Percentiles rank a stretch among this genome's conserved stretches.
Evolutionary conservation across 768 basidiomycete species (phyloP).

Genomic region (Suillus alpinus): DNA sequence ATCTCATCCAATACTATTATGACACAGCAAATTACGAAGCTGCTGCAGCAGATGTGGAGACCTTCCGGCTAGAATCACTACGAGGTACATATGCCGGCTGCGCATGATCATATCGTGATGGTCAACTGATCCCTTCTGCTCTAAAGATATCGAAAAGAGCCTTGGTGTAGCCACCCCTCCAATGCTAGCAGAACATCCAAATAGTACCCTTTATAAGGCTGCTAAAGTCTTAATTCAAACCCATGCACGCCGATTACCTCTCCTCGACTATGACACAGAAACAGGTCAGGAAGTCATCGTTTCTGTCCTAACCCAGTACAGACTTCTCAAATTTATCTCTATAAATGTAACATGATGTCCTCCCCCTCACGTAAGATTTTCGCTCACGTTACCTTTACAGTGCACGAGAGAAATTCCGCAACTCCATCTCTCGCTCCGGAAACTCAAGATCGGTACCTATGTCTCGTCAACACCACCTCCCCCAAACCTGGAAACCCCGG

Average conservation of each 20-base stretch:
- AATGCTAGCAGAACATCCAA: conserved; percentile 84
- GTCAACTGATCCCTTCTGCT: conserved; percentile 1
- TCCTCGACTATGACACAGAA: conserved; percentile 90
- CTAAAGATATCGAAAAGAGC: conserved; percentile 85
- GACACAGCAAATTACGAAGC: conserved; percentile 77
- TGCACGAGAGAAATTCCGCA: conserved; percentile 82
- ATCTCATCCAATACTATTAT: conserved; percentile 98
- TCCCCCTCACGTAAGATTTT: conserved; percentile 1
- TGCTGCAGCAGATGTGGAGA: conserved; percentile 89
- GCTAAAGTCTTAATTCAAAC: conserved; percentile 89
- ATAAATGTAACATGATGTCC: conserved; percentile 69
- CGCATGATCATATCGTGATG: conserved; percentile 10
- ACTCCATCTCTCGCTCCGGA: conserved; percentile 76
- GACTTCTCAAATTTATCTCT: conserved; percentile 96
- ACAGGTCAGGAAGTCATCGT: conserved; percentile 96
- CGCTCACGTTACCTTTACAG: conserved; percentile 38
- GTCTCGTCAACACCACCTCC: conserved; percentile 53
- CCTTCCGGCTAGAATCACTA: conserved; percentile 82
- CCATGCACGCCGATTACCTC: conserved; percentile 89
- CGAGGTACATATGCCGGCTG: conserved; percentile 57
- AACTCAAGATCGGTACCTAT: conserved; percentile 92
- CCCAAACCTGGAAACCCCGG: conserved; percentile 37
- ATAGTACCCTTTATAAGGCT: conserved; percentile 85
- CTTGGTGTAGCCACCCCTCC: conserved; percentile 93
- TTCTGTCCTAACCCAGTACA: conserved; percentile 94